These are phyloP conservation scores for Pontederia paniculata DNA, from an alignment of 176 grass and related monocot species.

Conservation along the genomic window DNA sequence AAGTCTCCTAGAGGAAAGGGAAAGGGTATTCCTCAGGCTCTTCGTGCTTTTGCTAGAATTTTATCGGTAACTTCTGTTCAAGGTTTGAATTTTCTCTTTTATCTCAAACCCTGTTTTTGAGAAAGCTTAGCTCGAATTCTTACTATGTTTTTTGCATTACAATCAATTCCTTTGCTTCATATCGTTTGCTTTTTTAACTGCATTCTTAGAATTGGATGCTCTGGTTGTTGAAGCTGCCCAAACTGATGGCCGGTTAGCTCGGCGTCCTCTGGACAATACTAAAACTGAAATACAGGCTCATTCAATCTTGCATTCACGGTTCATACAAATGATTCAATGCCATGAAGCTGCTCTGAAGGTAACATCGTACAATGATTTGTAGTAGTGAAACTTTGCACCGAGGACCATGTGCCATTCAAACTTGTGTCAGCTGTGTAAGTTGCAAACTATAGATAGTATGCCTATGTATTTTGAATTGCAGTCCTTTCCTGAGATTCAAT, in stretches of 20 bases:
- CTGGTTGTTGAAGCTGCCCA: conserved; percentile 41
- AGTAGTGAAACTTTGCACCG: conserved; percentile 1
- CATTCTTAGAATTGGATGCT: conserved; percentile 37
- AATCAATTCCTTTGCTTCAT: conserved; percentile 1
- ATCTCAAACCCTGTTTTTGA: background rate
- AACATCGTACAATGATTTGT: background rate
- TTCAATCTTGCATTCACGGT: conserved; percentile 33
- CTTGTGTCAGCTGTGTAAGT: background rate
- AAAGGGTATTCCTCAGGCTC: conserved; percentile 40
- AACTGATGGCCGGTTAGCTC: conserved; percentile 64
- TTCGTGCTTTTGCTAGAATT: conserved; percentile 66
- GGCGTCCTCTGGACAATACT: conserved; percentile 39
- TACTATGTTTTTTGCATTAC: conserved; percentile 12
- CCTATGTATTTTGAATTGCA: no score
- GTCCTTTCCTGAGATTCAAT: no score
- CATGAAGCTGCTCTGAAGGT: conserved; percentile 53
- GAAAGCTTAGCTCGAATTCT: background rate
- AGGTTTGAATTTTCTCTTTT: conserved; percentile 26
- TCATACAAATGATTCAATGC: conserved; percentile 30
- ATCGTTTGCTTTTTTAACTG: conserved; percentile 9
- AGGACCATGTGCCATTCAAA: background rate
- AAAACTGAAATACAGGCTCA: conserved; percentile 56
- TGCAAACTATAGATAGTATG: background rate
- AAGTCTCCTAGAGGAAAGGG: conserved; percentile 39
- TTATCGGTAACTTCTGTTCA: conserved; percentile 45